A percentile compares a stretch with the other conserved stretches of the same genome.
Conservation (phyloP, 2,329 filamentous ascomycete genomes). For the Graphiopsis chlorocephala region DNA sequence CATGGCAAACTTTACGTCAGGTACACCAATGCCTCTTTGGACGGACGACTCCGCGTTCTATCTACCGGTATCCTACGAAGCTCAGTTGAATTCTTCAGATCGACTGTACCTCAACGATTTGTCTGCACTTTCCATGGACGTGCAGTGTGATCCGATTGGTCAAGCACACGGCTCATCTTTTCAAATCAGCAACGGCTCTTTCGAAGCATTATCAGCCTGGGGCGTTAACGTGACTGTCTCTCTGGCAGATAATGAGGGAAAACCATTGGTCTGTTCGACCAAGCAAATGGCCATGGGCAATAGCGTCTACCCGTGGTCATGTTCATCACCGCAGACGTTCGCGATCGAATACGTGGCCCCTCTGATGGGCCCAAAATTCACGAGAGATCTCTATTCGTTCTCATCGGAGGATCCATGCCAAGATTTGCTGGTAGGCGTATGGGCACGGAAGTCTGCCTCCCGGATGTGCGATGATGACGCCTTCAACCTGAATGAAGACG, state of each 20-base stretch:
- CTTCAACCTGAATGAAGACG: not conserved
- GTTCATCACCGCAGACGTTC: not conserved
- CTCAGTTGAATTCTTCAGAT: not conserved
- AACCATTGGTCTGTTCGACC: not conserved
- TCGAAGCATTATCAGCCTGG: too few species aligned
- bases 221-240: not conserved
- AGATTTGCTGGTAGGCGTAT: slow-evolving; percentile 28
- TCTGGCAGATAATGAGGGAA: not conserved
- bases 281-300: too few species aligned
- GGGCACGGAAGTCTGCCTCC: slow-evolving; percentile 24
- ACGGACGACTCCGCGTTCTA: slow-evolving; percentile 47
- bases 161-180: not conserved
- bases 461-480: not conserved
- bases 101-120: not conserved
- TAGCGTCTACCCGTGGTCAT: too few species aligned
- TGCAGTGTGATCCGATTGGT: not conserved
- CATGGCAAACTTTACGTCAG: slow-evolving; percentile 46
- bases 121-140: not conserved
- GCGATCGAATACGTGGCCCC: not conserved
- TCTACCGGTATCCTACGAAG: slow-evolving; percentile 40
- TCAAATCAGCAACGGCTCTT: not conserved
- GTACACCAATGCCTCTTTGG: slow-evolving; percentile 52
- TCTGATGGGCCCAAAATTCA: not conserved
- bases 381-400: too few species aligned
- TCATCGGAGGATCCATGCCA: slow-evolving; percentile 11